A percentile compares a stretch with the other conserved stretches of the same genome.
phyloP scores from a whole-genome alignment of 2,329 filamentous ascomycete species.

The Didymellaceae sp. region DNA sequence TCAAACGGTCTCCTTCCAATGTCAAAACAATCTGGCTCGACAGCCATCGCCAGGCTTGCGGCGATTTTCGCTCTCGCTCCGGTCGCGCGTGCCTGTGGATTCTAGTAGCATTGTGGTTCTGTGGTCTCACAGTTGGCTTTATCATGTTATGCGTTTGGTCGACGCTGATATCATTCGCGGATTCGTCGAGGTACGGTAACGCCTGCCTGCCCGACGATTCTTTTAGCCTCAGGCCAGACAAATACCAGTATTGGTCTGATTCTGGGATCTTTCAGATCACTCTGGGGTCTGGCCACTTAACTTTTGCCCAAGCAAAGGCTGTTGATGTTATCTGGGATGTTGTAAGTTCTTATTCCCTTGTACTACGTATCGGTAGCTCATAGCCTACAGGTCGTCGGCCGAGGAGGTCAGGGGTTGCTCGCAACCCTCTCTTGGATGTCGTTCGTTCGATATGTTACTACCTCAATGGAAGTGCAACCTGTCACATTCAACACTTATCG shows the following conservation, averaged over 20 bases:
- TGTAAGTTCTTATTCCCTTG: slow-evolving; percentile 13
- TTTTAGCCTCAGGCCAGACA: slow-evolving; percentile 9
- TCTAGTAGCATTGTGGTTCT: neutral
- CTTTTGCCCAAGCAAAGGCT: slow-evolving; percentile 27
- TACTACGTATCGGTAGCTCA: neutral
- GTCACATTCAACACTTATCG: slow-evolving; percentile 23
- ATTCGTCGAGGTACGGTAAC: neutral
- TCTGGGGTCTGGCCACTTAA: slow-evolving; percentile 17
- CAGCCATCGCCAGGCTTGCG: neutral
- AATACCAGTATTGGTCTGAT: slow-evolving; percentile 19
- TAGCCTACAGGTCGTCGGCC: slow-evolving; percentile 17
- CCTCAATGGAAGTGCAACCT: slow-evolving; percentile 24
- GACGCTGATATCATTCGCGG: neutral
- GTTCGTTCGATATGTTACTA: slow-evolving; percentile 24
- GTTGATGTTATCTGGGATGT: slow-evolving; percentile 33
- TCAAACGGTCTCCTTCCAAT: neutral
- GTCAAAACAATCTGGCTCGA: slow-evolving; percentile 7
- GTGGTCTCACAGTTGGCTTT: neutral
- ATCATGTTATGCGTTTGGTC: neutral
- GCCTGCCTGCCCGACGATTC: slow-evolving; percentile 19
- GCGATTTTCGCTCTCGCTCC: slow-evolving; percentile 3
- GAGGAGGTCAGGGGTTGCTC: slow-evolving; percentile 27
- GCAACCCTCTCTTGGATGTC: slow-evolving; percentile 23
- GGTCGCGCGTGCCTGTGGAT: slow-evolving; percentile 2
- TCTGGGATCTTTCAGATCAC: slow-evolving; percentile 33